A percentile compares a stretch with the other conserved stretches of the same genome.
Evolutionary conservation across 768 basidiomycete genomes (phyloP).

Genomic region (Boletus insuetus): DNA sequence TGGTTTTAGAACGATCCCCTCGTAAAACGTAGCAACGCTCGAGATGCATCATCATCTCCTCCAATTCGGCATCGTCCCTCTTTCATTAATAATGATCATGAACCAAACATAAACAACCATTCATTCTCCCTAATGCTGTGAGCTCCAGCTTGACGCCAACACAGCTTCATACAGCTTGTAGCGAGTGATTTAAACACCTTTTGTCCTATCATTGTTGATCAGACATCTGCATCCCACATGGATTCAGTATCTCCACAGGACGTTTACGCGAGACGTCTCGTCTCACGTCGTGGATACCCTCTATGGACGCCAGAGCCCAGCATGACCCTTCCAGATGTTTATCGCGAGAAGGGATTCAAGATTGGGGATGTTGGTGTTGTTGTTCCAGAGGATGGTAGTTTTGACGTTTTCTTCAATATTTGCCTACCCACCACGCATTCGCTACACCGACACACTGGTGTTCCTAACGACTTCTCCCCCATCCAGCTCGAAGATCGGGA

Average conservation of each 20-base stretch:
- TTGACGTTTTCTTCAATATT: not conserved
- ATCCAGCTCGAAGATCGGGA: not conserved
- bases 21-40: too few species aligned
- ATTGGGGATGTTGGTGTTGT: not conserved
- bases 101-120: too few species aligned
- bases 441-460: not conserved
- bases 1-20: constrained; percentile 12
- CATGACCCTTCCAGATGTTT: not conserved
- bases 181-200: too few species aligned
- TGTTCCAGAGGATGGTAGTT: not conserved
- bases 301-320: not conserved
- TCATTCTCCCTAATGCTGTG: too few species aligned
- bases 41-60: too few species aligned
- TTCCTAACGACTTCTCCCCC: not conserved
- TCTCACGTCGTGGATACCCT: constrained; percentile 2
- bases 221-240: too few species aligned
- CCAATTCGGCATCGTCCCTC: too few species aligned
- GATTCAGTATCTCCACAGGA: not conserved
- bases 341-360: not conserved
- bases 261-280: not conserved
- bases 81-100: too few species aligned
- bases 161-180: too few species aligned
- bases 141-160: too few species aligned
- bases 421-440: not conserved
- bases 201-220: too few species aligned